phyloP scores from a whole-genome alignment of 306 rosid genomes.

The Pueraria montana region DNA sequence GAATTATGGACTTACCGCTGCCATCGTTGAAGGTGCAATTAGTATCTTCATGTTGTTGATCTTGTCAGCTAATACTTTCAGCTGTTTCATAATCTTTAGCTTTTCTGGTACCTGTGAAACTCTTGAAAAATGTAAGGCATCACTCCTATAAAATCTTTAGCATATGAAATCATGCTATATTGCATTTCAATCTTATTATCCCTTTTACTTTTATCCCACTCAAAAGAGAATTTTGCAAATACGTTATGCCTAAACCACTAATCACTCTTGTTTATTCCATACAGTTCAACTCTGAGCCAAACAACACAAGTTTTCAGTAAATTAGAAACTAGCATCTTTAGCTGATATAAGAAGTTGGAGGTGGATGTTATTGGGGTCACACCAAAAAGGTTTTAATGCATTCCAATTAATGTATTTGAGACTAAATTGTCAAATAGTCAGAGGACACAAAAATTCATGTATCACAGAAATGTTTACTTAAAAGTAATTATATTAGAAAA shows the following conservation, averaged over 20 bases:
- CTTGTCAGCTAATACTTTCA: conserved; percentile 34
- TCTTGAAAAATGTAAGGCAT: conserved; percentile 11
- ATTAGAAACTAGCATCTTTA: conserved; percentile 5
- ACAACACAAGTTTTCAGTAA: background rate
- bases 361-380: background rate
- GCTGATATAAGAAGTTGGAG: background rate
- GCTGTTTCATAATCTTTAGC: conserved; percentile 11
- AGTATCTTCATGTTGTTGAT: conserved; percentile 39
- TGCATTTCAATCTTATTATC: background rate
- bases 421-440: background rate
- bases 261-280: background rate
- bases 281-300: conserved; percentile 4
- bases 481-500: background rate
- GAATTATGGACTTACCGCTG: conserved; percentile 47
- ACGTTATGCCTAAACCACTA: background rate
- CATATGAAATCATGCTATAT: background rate
- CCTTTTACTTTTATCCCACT: background rate
- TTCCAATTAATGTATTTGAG: background rate
- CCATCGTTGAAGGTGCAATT: conserved; percentile 52
- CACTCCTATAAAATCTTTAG: background rate
- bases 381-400: background rate
- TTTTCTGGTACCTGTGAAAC: conserved; percentile 44
- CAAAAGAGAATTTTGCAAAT: background rate
- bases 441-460: background rate
- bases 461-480: background rate